Evolutionary conservation across 2,329 filamentous ascomycete species (phyloP).

Genomic region (Fusarium oligoseptatum): DNA sequence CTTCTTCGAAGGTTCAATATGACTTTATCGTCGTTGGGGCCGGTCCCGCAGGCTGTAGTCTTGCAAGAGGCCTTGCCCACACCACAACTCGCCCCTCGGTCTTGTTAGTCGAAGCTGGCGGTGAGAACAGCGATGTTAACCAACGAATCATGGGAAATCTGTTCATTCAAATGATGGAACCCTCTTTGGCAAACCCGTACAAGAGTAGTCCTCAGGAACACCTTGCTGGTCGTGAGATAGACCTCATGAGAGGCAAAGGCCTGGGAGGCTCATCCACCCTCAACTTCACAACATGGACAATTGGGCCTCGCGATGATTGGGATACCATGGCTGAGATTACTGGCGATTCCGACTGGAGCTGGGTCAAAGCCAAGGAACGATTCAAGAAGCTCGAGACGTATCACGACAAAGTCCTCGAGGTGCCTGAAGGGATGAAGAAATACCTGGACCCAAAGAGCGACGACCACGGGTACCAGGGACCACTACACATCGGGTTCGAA

Average conservation of each 20-base stretch:
- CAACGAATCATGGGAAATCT: conserved; percentile 28
- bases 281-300: conserved; percentile 35
- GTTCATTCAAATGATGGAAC: conserved; percentile 31
- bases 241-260: conserved; percentile 29
- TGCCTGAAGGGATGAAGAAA: conserved; percentile 23
- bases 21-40: conserved; percentile 37
- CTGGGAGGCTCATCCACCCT: conserved; percentile 29
- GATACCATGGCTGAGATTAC: conserved; percentile 25
- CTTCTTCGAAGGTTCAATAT: neutral
- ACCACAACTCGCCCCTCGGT: conserved; percentile 18
- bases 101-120: conserved; percentile 29
- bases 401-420: conserved; percentile 22
- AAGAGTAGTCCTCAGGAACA: conserved; percentile 27
- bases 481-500: conserved; percentile 29
- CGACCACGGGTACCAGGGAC: conserved; percentile 24
- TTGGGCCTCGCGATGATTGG: conserved; percentile 32
- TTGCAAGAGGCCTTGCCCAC: conserved; percentile 25
- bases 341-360: conserved; percentile 24
- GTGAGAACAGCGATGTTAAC: conserved; percentile 28
- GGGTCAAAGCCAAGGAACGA: conserved; percentile 19
- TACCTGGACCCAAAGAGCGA: conserved; percentile 25
- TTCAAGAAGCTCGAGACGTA: conserved; percentile 31
- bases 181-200: conserved; percentile 20
- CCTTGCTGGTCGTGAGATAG: conserved; percentile 23
- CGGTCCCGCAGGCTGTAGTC: conserved; percentile 28